Base-by-base conservation (phyloP, 2,329 filamentous ascomycete species). In the Rhynchosporium graminicola region DNA sequence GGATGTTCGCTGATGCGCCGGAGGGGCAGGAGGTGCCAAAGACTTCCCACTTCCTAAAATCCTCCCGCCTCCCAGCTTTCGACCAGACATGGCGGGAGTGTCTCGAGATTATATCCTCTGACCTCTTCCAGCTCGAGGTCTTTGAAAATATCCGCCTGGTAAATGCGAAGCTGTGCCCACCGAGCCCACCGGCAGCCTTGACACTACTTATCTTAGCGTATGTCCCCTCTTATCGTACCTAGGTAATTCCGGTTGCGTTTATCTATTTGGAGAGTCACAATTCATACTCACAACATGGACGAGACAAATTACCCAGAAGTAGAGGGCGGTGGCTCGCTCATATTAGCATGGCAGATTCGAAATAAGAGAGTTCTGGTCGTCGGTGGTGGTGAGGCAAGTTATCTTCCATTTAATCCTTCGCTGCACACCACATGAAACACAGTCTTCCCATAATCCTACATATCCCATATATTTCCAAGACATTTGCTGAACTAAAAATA, bases 331-430 rank as follows among this genome's bases (percentile, higher is more conserved):
- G 95, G 93, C 63, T 98, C 94, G 65, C 80, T 99, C 68, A 95
- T 99, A 67, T 80, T 99, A 58, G 95, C 95, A 74, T 99, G 94
- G 93, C 95, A 98, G 79, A 88, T 97, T 72, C 89, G 87, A 74
- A 88, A 88, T 76, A 97, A 96, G 77, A 86, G 87, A 67, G 89
- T 98, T 15, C 80, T 99, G n/a, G 90, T 99, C 4, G 86, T 99
- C 7, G 95, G 95, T 67, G 95, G 95, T 71, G 95, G 95, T 76
- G 94, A 98, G 83, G 94, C 96, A 80, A 66, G 68, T 36, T 10
- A 6, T 36, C 33, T 36, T 36, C 9, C 33, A 36, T 36, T 6
- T 10, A 36, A 36, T 10, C 33, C 33, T 36, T 36, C 33, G 9
- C 33, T 10, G 9, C 9, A 36, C 33, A 5, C 5, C 9, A 36